A percentile compares a stretch with the other conserved stretches of the same genome.
These are phyloP conservation scores for Thymus mandschuricus DNA, from an alignment of 257 asterid genomes.

Conservation along the genomic window DNA sequence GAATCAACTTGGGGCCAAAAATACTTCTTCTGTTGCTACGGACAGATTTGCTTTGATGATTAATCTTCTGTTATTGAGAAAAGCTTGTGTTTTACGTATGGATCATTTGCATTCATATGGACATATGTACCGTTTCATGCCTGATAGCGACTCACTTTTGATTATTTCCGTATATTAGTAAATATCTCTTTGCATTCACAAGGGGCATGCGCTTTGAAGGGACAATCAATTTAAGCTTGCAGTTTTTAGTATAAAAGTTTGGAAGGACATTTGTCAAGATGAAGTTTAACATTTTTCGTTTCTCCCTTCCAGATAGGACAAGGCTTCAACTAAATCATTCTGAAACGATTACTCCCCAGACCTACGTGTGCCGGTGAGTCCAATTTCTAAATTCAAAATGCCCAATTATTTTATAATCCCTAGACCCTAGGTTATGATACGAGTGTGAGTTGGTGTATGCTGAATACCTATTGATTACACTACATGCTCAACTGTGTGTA, in stretches of 20 bases:
- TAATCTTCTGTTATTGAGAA: not conserved
- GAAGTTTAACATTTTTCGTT: slow-evolving; percentile 3
- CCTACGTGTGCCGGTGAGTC: slow-evolving; percentile 78
- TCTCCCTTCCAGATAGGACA: slow-evolving; percentile 69
- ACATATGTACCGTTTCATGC: not conserved
- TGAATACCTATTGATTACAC: not conserved
- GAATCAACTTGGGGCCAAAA: not conserved
- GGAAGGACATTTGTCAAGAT: not conserved
- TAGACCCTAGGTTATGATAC: not conserved
- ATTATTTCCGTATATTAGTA: not conserved
- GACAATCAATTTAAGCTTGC: too few relatives aligned
- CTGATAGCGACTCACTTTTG: not conserved
- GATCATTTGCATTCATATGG: not conserved
- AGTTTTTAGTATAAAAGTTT: too few relatives aligned
- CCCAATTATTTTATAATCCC: not conserved
- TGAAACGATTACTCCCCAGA: slow-evolving; percentile 69
- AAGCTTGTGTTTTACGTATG: not conserved
- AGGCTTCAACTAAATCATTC: slow-evolving; percentile 76
- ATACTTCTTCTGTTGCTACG: not conserved
- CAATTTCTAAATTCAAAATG: not conserved
- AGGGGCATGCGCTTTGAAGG: too few relatives aligned
- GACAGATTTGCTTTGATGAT: not conserved
- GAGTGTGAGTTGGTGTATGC: not conserved
- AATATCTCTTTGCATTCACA: not conserved
- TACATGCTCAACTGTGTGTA: not conserved